Evolutionary conservation across 352 stramenopile genomes (phyloP).

Genomic region (Phytophthora brassicae): DNA sequence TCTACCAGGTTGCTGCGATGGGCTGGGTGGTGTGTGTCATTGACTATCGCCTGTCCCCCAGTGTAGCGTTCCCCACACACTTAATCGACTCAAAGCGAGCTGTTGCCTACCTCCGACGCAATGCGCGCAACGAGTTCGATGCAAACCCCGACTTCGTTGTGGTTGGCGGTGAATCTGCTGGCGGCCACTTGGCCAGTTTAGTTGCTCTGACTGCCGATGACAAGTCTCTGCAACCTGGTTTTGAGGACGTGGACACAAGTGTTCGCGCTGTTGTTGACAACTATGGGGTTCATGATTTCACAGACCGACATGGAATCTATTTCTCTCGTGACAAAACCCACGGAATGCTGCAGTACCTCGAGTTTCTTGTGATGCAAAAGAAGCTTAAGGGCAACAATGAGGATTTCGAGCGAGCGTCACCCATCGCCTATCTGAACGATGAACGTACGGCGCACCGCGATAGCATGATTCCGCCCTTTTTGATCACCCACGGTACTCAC

Average conservation of each 20-base stretch:
- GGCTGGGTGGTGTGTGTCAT: slow-evolving; percentile 72
- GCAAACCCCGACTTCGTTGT: slow-evolving; percentile 59
- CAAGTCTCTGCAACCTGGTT: slow-evolving; percentile 54
- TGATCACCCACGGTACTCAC: slow-evolving; percentile 58
- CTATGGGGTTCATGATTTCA: slow-evolving; percentile 65
- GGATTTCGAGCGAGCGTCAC: slow-evolving; percentile 55
- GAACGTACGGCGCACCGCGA: slow-evolving; percentile 18
- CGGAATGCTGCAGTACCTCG: slow-evolving; percentile 47
- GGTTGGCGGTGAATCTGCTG: slow-evolving; percentile 62
- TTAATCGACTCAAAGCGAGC: slow-evolving; percentile 69
- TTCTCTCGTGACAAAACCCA: slow-evolving; percentile 45
- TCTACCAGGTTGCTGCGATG: slow-evolving; percentile 57
- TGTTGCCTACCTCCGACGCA: slow-evolving; percentile 50
- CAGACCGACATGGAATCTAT: slow-evolving; percentile 57
- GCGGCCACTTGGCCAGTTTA: slow-evolving; percentile 54
- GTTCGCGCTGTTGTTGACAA: slow-evolving; percentile 56
- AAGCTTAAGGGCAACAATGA: slow-evolving; percentile 45
- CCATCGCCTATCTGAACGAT: slow-evolving; percentile 47
- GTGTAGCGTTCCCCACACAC: slow-evolving; percentile 56
- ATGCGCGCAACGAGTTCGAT: slow-evolving; percentile 36
- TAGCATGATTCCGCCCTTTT: slow-evolving; percentile 51
- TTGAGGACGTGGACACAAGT: slow-evolving; percentile 65
- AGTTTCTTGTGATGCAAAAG: slow-evolving; percentile 66
- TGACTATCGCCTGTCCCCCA: slow-evolving; percentile 70
- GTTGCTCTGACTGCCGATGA: slow-evolving; percentile 50